phyloP scores from a whole-genome alignment of 2,329 filamentous ascomycete species.

The Aschersonia sp. region DNA sequence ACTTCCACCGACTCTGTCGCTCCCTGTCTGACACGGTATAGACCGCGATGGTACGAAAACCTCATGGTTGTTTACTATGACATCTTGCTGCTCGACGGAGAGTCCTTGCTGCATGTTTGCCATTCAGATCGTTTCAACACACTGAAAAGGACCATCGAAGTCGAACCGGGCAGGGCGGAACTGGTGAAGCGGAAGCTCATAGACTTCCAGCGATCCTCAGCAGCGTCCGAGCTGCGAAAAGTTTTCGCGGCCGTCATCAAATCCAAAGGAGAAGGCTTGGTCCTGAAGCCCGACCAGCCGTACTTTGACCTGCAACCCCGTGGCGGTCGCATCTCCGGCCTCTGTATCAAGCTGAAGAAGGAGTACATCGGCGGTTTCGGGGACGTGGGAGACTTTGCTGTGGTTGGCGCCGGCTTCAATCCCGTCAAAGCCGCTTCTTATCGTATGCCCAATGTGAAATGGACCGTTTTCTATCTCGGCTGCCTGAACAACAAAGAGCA shows the following conservation, averaged over 20 bases:
- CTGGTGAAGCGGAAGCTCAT: conserved; percentile 54
- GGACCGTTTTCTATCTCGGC: conserved; percentile 71
- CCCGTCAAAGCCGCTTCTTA: conserved; percentile 44
- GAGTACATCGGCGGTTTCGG: conserved; percentile 68
- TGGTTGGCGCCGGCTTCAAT: conserved; percentile 63
- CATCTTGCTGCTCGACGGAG: conserved; percentile 36
- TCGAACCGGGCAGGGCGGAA: conserved; percentile 46
- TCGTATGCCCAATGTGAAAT: conserved; percentile 40
- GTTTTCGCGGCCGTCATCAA: conserved; percentile 55
- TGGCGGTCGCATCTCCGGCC: conserved; percentile 23
- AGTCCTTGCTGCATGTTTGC: conserved; percentile 32
- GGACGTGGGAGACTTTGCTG: conserved; percentile 70
- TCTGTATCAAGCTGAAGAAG: conserved; percentile 75
- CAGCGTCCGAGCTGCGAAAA: conserved; percentile 39
- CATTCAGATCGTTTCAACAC: conserved; percentile 46
- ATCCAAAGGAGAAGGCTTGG: conserved; percentile 59
- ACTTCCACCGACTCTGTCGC: no score
- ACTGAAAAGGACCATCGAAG: conserved; percentile 38
- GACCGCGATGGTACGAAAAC: conserved; percentile 34
- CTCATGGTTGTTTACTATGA: conserved; percentile 51
- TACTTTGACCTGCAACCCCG: conserved; percentile 48
- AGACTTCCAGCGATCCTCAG: conserved; percentile 43
- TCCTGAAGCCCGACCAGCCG: conserved; percentile 66
- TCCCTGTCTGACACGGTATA: conserved; percentile 14
- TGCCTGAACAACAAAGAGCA: conserved; percentile 57